A percentile compares a stretch with the other conserved stretches of the same genome.
phyloP scores from a whole-genome alignment of 306 rosid species.

The Castanospermum australe region DNA sequence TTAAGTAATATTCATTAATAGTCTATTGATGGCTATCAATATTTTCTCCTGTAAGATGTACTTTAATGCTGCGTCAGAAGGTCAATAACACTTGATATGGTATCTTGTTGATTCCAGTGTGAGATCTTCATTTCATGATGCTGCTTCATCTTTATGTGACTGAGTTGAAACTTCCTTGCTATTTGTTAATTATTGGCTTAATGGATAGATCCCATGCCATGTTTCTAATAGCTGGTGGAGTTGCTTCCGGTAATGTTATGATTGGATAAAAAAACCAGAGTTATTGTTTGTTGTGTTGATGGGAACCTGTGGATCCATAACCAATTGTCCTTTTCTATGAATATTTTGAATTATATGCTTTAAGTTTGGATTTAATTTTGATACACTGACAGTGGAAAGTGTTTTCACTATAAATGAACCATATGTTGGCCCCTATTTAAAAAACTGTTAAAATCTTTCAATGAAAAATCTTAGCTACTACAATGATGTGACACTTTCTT shows the following conservation, averaged over 20 bases:
- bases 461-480: no score
- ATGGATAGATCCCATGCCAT: neutral
- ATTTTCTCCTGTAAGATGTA: neutral
- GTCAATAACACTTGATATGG: constrained; percentile 11
- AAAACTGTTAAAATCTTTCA: no score
- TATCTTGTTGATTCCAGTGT: constrained; percentile 5
- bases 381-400: neutral
- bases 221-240: neutral
- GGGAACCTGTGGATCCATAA: neutral
- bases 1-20: constrained; percentile 14
- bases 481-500: no score
- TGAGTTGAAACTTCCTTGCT: neutral
- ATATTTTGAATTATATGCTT: neutral
- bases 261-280: neutral
- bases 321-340: constrained; percentile 1
- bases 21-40: neutral
- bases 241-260: neutral
- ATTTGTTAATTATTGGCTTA: neutral
- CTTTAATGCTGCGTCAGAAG: neutral
- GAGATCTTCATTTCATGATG: neutral
- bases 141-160: neutral
- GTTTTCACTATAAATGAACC: no score
- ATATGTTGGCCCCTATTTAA: no score
- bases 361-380: constrained; percentile 5
- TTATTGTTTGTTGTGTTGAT: neutral